Conservation (phyloP, 202 grass and related monocot genomes). For the Zoysia matrella region DNA sequence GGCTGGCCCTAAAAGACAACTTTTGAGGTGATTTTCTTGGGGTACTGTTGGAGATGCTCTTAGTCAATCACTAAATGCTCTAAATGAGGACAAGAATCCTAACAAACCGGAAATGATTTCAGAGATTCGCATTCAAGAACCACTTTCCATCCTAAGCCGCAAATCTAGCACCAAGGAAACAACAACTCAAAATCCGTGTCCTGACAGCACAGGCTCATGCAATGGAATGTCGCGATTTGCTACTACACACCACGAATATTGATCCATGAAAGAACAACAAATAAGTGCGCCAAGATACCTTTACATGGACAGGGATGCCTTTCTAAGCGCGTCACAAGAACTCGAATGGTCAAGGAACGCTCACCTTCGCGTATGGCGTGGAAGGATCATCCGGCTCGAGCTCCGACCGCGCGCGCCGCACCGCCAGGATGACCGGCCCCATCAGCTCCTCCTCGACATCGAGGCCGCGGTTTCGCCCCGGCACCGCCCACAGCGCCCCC, state of each 20-base stretch:
- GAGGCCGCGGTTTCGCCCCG: constrained; percentile 3
- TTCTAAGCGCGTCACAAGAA: background rate
- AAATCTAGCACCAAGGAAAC: constrained; percentile 30
- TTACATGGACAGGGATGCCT: constrained; percentile 8
- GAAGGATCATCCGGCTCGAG: background rate
- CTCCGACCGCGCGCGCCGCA: background rate
- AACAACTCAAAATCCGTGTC: constrained; percentile 18
- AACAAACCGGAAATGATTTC: background rate
- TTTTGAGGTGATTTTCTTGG: too few relatives aligned
- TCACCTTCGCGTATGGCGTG: constrained; percentile 35
- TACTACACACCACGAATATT: background rate
- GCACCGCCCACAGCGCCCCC: constrained; percentile 31
- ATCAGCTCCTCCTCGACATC: constrained; percentile 13
- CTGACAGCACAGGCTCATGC: constrained; percentile 1
- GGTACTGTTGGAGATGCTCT: too few relatives aligned
- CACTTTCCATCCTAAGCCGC: constrained; percentile 2
- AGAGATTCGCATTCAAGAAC: background rate
- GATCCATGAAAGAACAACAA: background rate
- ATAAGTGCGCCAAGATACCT: background rate
- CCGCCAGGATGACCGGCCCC: constrained; percentile 21
- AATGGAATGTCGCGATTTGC: background rate
- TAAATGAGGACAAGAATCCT: constrained; percentile 15
- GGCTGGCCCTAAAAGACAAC: too few relatives aligned
- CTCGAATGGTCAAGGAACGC: background rate
- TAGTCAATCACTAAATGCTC: background rate